A percentile compares a stretch with the other conserved stretches of the same genome.
Conservation (phyloP, 73 alveolate species). For the Stentor coeruleus region DNA sequence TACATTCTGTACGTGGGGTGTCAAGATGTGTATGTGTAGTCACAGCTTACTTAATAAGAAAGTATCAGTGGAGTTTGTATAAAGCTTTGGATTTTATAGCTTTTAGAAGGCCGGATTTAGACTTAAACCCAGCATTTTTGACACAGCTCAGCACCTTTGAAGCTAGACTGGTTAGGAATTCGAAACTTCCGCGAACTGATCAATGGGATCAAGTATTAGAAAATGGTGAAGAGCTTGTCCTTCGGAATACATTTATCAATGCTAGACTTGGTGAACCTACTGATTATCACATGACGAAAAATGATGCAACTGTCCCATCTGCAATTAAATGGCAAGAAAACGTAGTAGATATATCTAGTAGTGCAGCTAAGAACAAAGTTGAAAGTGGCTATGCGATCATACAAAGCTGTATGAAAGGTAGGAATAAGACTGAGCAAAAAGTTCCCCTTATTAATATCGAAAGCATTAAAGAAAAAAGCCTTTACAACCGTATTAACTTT, state of each 20-base stretch:
- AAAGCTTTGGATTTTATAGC: slow-evolving; percentile 75
- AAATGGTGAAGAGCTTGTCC: slow-evolving; percentile 46
- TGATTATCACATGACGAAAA: too few relatives aligned
- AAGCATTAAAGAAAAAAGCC: too few relatives aligned
- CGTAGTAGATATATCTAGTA: too few relatives aligned
- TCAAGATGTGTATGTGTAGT: slow-evolving; percentile 33
- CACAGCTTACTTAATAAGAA: slow-evolving; percentile 33
- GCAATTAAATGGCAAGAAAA: too few relatives aligned
- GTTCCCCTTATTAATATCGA: too few relatives aligned
- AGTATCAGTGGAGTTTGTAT: slow-evolving; percentile 66
- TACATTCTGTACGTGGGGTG: slow-evolving; percentile 31
- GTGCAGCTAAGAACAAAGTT: too few relatives aligned
- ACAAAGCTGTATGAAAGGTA: too few relatives aligned
- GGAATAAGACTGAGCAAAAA: too few relatives aligned
- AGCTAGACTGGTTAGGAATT: slow-evolving; percentile 37
- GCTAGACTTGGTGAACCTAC: too few relatives aligned
- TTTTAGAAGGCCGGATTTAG: slow-evolving; percentile 76
- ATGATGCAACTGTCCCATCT: too few relatives aligned
- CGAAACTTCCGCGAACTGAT: slow-evolving; percentile 39
- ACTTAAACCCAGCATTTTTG: slow-evolving; percentile 69
- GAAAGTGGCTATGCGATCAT: too few relatives aligned
- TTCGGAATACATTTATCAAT: slow-evolving; percentile 40
- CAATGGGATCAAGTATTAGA: slow-evolving; percentile 57
- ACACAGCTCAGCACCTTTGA: slow-evolving; percentile 46
- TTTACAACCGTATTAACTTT: too few relatives aligned